Evolutionary conservation across 257 asterid species (phyloP), one percentile per base, ranked within the genome.

Genomic region (Gardenia jasminoides): DNA sequence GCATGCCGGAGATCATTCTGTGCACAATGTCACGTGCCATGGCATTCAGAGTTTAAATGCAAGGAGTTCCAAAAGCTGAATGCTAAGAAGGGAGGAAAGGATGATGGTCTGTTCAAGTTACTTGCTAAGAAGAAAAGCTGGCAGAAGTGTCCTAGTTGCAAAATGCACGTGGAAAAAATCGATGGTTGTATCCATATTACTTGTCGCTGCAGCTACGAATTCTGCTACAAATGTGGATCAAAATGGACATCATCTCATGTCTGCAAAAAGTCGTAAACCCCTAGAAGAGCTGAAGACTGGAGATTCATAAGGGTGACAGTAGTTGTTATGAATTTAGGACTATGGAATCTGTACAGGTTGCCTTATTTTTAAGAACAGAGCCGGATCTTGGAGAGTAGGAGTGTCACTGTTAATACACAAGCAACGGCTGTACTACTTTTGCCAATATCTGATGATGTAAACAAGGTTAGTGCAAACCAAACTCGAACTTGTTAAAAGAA

Each of bases 51-150:
- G 12, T 90, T 93, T 76, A 85, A 89, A 3, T 93, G 97, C 85
- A 85, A 80, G 81, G 93, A 91, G 69, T 91, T 85, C 83, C 82
- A 79, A 87, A 93, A 88, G 84, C 68, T 88, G 72, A 70, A 82
- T 33, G 56, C 65, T 0, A 84, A 80, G 64, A 81, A 78, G 75
- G 78, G 68, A 6, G 84, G 85, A 78, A 86, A 81, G 52, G 87
- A 78, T 17, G 94, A 87, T 1, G 82, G 56, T 76, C 74, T 91
- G 61, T 83, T 89, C 75, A 86, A 83, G 74, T 62, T 44, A 4
- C 96, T 91, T 69, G 96, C 94, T 3, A 86, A 88, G 97, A 91
- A 89, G 88, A 92, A 87, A 83, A 85, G 74, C 10, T 92, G 94
- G 97, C 89, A 85, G 88, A 90, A 84, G 79, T 92, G 97, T 81